A percentile compares a stretch with the other conserved stretches of the same genome.
Conservation (phyloP, 768 basidiomycete genomes). For the Auricularia cornea region DNA sequence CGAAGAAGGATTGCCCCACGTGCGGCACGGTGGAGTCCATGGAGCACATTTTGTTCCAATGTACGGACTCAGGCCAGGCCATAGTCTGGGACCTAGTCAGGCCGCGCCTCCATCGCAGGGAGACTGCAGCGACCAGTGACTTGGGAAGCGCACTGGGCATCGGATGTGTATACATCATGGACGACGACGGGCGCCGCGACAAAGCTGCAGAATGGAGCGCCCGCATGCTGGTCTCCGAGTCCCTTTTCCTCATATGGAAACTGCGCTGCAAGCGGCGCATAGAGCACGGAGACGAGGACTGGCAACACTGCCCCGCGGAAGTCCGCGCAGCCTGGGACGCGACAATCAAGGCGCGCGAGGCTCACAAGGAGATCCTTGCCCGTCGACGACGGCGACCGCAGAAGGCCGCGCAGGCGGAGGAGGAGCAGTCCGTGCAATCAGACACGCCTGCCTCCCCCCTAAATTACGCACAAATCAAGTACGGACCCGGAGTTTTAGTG, state of each 20-base stretch:
- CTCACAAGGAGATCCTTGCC: neutral
- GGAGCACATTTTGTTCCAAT: constrained; percentile 17
- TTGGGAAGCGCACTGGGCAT: neutral
- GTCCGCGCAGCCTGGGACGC: neutral
- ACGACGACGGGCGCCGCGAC: neutral
- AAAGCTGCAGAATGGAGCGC: neutral
- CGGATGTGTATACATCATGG: neutral
- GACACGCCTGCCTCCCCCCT: neutral
- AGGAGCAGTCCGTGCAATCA: neutral
- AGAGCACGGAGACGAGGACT: neutral
- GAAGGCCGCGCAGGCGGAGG: neutral
- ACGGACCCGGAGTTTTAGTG: neutral
- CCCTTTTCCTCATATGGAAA: neutral
- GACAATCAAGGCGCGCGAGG: neutral
- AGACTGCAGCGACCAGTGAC: neutral
- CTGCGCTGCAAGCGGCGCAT: neutral
- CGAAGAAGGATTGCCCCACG: constrained; percentile 5
- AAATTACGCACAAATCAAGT: neutral
- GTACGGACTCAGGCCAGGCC: constrained; percentile 11
- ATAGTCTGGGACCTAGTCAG: constrained; percentile 10
- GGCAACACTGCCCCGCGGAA: neutral
- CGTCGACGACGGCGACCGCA: neutral
- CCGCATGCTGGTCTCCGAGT: neutral
- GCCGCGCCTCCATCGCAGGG: neutral
- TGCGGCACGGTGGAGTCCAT: constrained; percentile 11